Evolutionary conservation across 306 rosid genomes (phyloP), one percentile per base, ranked within the genome.

Genomic region (Sicyos baderoa): DNA sequence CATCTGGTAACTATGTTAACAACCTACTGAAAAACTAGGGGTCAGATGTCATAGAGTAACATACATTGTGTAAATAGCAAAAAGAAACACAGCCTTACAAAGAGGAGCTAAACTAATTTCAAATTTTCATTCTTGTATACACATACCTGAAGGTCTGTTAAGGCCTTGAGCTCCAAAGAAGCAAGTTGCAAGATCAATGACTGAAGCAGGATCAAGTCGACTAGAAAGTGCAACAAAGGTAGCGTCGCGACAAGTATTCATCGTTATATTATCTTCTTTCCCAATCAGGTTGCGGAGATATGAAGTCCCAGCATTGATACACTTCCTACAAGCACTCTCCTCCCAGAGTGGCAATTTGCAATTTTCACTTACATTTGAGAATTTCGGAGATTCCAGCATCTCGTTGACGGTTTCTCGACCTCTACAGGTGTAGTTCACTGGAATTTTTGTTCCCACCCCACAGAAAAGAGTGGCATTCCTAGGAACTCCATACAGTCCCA

Each of bases 231-330:
- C 85, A 76, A 79, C 78, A 77, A 88, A 93, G 53, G 94, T 82
- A 71, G 99, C 99, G 76, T 93, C 97, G 16, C 96, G 97, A 51
- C 99, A 93, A 18, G 96, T 93, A 63, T 89, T 84, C 21, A 93
- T 44, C 29, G 99, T 90, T 70, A 84, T 80, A 75, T 93, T 93
- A 79, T 84, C 83, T 64, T 82, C 84, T 45, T 81, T 74, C 71
- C 89, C 99, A 22, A 87, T 71, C 15, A 88, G 77, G 75, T 75
- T 87, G 77, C 77, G 98, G 62, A 93, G 91, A 81, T 84, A 93
- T 7, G 79, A 76, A 74, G 90, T 71, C 56, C 91, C 88, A 13
- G 96, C 83, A 80, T 90, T 93, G 81, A 93, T 58, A 82, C 99
- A 93, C 75, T 81, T 85, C 77, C 79, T 86, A 82, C 99, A 93